A percentile compares a stretch with the other conserved stretches of the same genome.
These are phyloP conservation scores for Ailanthus altissimus DNA, from an alignment of 345 rosid species.

Conservation along the genomic window DNA sequence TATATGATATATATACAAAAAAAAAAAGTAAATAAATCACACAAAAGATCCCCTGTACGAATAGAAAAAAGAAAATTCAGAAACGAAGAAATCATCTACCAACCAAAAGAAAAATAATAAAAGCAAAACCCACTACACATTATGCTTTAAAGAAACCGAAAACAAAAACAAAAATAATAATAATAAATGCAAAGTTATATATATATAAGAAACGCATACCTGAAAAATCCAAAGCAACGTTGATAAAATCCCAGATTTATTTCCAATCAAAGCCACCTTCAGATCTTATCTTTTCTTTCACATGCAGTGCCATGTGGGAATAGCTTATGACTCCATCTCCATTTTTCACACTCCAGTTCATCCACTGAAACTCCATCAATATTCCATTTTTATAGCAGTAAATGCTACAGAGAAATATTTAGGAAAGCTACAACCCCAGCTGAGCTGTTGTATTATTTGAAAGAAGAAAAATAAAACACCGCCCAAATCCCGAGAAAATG, in stretches of 20 bases:
- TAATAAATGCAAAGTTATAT: neutral
- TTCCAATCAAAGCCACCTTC: conserved; percentile 31
- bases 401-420: neutral
- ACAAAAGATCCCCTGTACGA: conserved; percentile 17
- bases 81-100: conserved; percentile 15
- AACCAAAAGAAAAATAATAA: neutral
- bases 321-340: neutral
- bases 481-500: conserved; percentile 4
- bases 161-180: conserved; percentile 2
- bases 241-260: conserved; percentile 21
- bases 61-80: neutral
- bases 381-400: conserved; percentile 13
- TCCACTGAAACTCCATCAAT: conserved; percentile 6
- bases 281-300: conserved; percentile 42
- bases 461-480: neutral
- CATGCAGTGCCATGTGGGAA: conserved; percentile 21
- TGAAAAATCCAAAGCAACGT: conserved; percentile 19
- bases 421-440: neutral
- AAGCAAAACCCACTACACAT: conserved; percentile 15
- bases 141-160: conserved; percentile 13
- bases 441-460: neutral
- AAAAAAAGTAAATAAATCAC: neutral
- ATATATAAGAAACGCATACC: conserved; percentile 30
- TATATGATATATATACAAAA: neutral
- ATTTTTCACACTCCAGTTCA: conserved; percentile 5